phyloP scores from a whole-genome alignment of 495 filamentous ascomycete species.

The Penicillium turbatum region DNA sequence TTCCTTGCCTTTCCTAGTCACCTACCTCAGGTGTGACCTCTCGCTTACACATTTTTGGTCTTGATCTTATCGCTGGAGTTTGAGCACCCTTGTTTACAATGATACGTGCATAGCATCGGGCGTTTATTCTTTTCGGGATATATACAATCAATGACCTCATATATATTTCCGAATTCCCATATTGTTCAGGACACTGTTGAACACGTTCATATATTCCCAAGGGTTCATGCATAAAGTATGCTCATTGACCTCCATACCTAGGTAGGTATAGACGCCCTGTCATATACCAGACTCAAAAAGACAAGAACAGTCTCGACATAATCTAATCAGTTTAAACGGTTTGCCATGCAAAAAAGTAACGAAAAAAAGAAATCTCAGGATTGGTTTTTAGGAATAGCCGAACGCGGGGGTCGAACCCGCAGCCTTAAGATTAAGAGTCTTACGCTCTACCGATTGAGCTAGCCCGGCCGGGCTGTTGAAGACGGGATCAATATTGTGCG shows the following conservation, averaged over 20 bases:
- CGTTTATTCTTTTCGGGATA: slow-evolving; percentile 17
- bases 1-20: not conserved
- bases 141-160: slow-evolving; percentile 7
- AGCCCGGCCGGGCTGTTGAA: slow-evolving; percentile 46
- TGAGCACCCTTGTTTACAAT: slow-evolving; percentile 12
- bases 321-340: too few relatives aligned
- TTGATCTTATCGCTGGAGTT: slow-evolving; percentile 13
- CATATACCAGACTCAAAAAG: too few relatives aligned
- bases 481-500: not conserved
- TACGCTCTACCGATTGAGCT: slow-evolving; percentile 83
- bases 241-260: too few relatives aligned
- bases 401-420: slow-evolving; percentile 57
- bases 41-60: not conserved
- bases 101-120: slow-evolving; percentile 30
- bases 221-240: too few relatives aligned
- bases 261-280: too few relatives aligned
- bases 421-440: slow-evolving; percentile 78
- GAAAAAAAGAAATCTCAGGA: not conserved
- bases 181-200: too few relatives aligned
- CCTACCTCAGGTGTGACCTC: too few relatives aligned
- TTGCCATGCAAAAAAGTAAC: not conserved
- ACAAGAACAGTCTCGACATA: too few relatives aligned
- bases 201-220: too few relatives aligned
- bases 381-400: slow-evolving; percentile 28
- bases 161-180: not conserved